phyloP scores from a whole-genome alignment of 2,329 filamentous ascomycete species.

The Amphichorda felina region DNA sequence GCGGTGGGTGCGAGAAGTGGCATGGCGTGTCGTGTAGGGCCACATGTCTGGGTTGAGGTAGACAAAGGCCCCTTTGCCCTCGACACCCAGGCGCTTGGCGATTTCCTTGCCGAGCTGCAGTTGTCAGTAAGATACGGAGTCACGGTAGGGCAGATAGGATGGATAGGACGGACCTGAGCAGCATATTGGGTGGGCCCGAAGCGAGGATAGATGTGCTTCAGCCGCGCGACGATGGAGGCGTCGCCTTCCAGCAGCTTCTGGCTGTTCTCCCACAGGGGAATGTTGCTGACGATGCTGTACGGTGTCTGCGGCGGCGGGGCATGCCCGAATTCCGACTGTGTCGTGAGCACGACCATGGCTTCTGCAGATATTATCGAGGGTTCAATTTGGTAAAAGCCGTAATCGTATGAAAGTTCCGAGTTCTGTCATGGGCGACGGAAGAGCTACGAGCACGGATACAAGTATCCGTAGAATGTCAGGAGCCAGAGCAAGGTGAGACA shows the following conservation, averaged over 20 bases:
- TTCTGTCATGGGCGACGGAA: no score
- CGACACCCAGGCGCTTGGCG: constrained; percentile 14
- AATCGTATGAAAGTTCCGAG: not conserved
- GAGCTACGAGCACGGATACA: no score
- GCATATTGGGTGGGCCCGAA: constrained; percentile 27
- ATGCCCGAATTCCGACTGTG: constrained; percentile 27
- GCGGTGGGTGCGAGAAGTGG: constrained; percentile 18
- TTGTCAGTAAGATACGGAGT: no score
- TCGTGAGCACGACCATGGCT: constrained; percentile 22
- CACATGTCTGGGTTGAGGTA: constrained; percentile 20
- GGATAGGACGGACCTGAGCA: constrained; percentile 14
- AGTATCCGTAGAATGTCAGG: no score
- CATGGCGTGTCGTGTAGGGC: constrained; percentile 16
- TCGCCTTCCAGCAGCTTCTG: constrained; percentile 29
- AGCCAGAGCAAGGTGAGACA: no score
- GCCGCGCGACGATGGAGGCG: constrained; percentile 13
- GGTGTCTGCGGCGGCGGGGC: constrained; percentile 33
- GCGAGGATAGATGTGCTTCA: constrained; percentile 34
- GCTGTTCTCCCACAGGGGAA: constrained; percentile 29
- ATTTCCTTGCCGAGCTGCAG: constrained; percentile 23
- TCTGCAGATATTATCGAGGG: not conserved
- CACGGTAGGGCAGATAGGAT: not conserved
- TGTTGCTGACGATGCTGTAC: constrained; percentile 33
- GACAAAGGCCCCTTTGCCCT: constrained; percentile 14
- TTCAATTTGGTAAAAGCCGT: not conserved